Conservation (phyloP, 1,284 basidiomycete genomes). For the Ceratobasidium sp. region DNA sequence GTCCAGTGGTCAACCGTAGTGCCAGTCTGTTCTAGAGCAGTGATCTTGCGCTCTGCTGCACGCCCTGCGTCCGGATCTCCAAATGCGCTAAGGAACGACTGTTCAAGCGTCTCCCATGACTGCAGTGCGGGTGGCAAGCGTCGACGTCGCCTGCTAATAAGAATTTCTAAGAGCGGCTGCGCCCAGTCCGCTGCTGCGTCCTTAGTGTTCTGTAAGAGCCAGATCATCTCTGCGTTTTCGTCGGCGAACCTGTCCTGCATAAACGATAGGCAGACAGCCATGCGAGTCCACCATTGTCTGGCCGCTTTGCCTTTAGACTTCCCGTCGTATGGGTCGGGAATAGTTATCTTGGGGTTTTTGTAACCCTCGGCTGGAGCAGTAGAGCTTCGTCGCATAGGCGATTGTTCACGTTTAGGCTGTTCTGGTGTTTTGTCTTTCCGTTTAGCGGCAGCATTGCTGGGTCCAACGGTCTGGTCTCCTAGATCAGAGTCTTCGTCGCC, state of each 20-base stretch:
- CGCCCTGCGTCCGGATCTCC: not conserved
- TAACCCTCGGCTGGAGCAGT: not conserved
- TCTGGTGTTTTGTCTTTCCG: too few relatives aligned
- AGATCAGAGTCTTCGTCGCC: too few relatives aligned
- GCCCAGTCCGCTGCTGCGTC: not conserved
- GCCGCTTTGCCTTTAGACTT: not conserved
- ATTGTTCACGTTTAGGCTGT: too few relatives aligned
- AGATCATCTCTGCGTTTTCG: not conserved
- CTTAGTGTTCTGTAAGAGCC: not conserved
- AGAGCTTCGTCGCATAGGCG: too few relatives aligned
- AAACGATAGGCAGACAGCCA: not conserved
- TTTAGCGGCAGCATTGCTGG: too few relatives aligned
- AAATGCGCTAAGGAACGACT: not conserved
- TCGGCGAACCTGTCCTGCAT: not conserved
- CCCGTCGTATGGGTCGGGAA: not conserved
- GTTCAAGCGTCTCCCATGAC: not conserved
- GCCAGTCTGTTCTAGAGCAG: not conserved
- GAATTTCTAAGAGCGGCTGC: not conserved
- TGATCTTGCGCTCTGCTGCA: not conserved
- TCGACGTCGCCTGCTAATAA: not conserved
- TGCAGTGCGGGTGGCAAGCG: not conserved
- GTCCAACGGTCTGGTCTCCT: too few relatives aligned
- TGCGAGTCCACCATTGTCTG: not conserved
- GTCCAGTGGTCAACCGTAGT: not conserved
- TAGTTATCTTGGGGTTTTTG: not conserved